Base-by-base conservation (phyloP, 2,329 filamentous ascomycete genomes). In the Pseudocercospora macadamiae region DNA sequence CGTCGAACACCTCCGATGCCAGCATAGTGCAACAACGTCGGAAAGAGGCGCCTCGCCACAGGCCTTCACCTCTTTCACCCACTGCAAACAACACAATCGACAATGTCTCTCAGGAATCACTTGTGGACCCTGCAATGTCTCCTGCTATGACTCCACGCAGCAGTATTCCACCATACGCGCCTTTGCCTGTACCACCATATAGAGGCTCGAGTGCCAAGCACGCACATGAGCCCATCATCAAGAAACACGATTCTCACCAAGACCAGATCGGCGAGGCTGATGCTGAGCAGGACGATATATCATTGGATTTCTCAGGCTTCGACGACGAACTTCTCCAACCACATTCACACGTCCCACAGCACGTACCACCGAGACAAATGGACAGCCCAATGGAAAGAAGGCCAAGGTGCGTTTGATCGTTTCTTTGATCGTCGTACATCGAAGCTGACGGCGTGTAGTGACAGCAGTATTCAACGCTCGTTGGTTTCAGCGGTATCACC, bases 261-360 rank as follows among this genome's bases (percentile, higher is more conserved):
- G 37, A 51, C 19, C 44, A 16, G 36, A 7, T 18, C 16, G 19
- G 44, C 14, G 47, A 42, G 21, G 30, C 51, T 25, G 44, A 63
- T 34, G 16, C 26, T 9, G 19, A 32, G 23, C 49, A 54, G 26
- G 48, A 53, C 23, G 54, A 58, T 18, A 52, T 30, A 19, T 48
- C 44, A 18, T 30, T 52, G 21, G 10, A 47, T 21, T 47, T 47
- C 42, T 26, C 19, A 25, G 49, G 25, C n/a, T 48, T 60, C 28
- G 54, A 60, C 30, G 54, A 62, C 45, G 57, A 62, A 18, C 7
- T 57, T 14, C 48, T 60, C 16, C 49, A 49, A 26, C 58, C 58
- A 30, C 36, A 48, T 12, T 28, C 37, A 10, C 53, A 25, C 5
- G 21, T 45, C 4, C 52, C 53, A 16, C 49, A 10, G n/a, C 36